Base-by-base conservation (phyloP, 176 grass and related monocot species). In the Zea luxurians region DNA sequence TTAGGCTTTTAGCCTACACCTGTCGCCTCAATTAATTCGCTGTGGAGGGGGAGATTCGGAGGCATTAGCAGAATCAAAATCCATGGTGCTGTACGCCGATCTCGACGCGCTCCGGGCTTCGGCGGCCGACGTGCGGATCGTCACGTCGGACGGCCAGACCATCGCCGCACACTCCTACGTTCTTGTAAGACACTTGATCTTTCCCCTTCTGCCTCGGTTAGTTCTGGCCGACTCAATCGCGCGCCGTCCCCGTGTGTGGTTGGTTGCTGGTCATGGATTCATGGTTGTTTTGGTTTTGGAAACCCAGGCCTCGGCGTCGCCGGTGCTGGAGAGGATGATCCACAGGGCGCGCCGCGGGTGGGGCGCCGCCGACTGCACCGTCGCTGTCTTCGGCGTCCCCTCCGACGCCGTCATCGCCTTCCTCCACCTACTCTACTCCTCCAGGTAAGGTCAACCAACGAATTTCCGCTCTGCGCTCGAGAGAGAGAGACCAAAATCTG, bases 291-390 rank as follows among this genome's bases (percentile, higher is more conserved):
- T 1, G 7, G 15, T 15, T n/a, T n/a, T 57, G 53, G 52, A n/a
- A 18, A 20, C 7, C 4, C 5, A 95, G 92, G 96, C 81, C 36
- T 85, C 90, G 18, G 82, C 88, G 34, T 99, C 96, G 60, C 75
- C 88, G 38, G 92, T 98, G 57, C 85, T 98, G 81, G 96, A 89
- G 78, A 74, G 75, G 81, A 90, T 89, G 91, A 87, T 98, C 53
- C 78, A 86, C 54, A 21, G 12, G 57, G 64, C 83, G n/a, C 72
- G 75, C 11, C 83, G 67, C 66, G 68, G 80, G 48, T 85, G 79
- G 66, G 66, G 67, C 46, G 12, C 59, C 7, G 9, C 52, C 8
- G 76, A 43, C 10, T 86, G 87, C 82, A 90, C 77, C 41, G 35
- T 99, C 64, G 80, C 52, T 65, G 38, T 99, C 78, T 72, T 82